phyloP scores from a whole-genome alignment of 2,329 filamentous ascomycete species.

The Monosporascus sp. region DNA sequence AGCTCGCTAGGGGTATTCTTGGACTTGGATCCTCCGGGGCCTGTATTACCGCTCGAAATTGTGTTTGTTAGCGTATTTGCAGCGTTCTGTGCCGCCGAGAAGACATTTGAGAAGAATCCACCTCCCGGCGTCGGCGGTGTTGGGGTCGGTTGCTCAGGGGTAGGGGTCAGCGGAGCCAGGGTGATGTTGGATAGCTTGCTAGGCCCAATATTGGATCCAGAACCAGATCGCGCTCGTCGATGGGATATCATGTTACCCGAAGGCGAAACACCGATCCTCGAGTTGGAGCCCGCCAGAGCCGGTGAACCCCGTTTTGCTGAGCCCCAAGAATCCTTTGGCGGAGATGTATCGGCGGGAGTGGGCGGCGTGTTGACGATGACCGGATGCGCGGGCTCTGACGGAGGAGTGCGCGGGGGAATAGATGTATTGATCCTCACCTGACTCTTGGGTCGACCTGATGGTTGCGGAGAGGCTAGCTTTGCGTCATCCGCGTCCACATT shows the following conservation, averaged over 20 bases:
- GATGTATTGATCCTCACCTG: conserved; percentile 18
- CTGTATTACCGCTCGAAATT: conserved; percentile 61
- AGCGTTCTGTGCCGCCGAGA: conserved; percentile 90
- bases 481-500: conserved; percentile 17
- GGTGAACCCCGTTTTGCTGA: conserved; percentile 11
- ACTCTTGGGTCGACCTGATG: conserved; percentile 15
- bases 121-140: conserved; percentile 48
- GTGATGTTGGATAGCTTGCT: conserved; percentile 84
- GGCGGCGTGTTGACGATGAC: conserved; percentile 62
- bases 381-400: conserved; percentile 41
- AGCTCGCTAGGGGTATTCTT: conserved; percentile 30
- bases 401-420: conserved; percentile 42
- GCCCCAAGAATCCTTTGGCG: conserved; percentile 4
- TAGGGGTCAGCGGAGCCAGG: conserved; percentile 69
- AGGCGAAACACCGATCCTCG: conserved; percentile 56
- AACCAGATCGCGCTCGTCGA: conserved; percentile 48
- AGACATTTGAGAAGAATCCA: conserved; percentile 90
- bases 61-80: conserved; percentile 70
- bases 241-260: conserved; percentile 72
- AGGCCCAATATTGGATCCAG: conserved; percentile 52
- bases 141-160: conserved; percentile 54
- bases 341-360: conserved; percentile 50
- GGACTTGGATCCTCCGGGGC: conserved; percentile 45
- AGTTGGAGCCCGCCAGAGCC: conserved; percentile 21
- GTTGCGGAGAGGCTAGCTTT: conserved; percentile 13